A percentile compares a stretch with the other conserved stretches of the same genome.
Conservation (phyloP, 1,139 yeast species). For the Eremothecium cymbalariae region DNA sequence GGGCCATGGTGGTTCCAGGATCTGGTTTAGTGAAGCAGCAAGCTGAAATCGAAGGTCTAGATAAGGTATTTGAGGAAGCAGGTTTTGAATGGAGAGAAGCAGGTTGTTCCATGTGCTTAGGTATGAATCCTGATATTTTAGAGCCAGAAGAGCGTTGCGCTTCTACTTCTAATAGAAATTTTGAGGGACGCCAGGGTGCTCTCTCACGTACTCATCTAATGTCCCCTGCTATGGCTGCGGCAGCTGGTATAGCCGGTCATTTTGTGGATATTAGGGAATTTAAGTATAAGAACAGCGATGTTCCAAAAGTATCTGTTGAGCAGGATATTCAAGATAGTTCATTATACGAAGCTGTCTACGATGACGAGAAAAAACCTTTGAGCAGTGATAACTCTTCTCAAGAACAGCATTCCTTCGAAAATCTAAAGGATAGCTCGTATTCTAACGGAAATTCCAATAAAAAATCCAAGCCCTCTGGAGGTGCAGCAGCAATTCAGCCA, state of each 20-base stretch:
- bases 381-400: constrained; percentile 34
- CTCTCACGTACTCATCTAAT: constrained; percentile 91
- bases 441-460: constrained; percentile 34
- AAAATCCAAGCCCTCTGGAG: constrained; percentile 31
- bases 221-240: constrained; percentile 99
- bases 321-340: constrained; percentile 20
- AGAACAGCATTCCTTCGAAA: constrained; percentile 37
- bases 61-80: constrained; percentile 81
- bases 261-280: constrained; percentile 84
- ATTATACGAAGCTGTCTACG: constrained; percentile 60
- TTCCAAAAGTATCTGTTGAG: constrained; percentile 53
- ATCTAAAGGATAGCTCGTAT: constrained; percentile 52
- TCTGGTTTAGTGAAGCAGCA: constrained; percentile 88
- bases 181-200: constrained; percentile 99
- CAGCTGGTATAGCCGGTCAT: constrained; percentile 90
- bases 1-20: constrained; percentile 93
- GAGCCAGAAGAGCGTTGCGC: constrained; percentile 96
- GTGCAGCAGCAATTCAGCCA: constrained; percentile 59
- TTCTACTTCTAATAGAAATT: constrained; percentile 95
- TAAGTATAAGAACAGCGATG: constrained; percentile 51
- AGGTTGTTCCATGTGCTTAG: constrained; percentile 98
- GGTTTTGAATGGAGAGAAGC: constrained; percentile 99
- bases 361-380: constrained; percentile 56
- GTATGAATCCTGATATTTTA: constrained; percentile 97
- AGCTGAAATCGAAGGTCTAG: constrained; percentile 92